Conservation (phyloP, 106 monocot genomes). For the Acanthochlamys bracteata region DNA sequence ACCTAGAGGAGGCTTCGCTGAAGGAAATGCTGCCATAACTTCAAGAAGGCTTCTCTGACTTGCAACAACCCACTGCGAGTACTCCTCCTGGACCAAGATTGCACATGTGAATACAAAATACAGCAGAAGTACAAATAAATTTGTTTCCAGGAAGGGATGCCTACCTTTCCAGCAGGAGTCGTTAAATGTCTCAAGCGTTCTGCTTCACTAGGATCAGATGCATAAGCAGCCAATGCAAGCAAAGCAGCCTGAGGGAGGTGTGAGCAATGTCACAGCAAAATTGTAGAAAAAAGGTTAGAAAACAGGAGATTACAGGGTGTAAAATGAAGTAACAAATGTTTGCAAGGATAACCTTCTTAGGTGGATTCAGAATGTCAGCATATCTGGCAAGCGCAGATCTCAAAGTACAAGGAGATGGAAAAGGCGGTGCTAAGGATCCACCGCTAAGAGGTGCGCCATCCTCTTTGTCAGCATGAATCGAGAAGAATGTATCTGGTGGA, state of each 20-base stretch:
- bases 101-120: background rate
- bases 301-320: background rate
- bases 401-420: slow-evolving; percentile 86
- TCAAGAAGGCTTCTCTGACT: slow-evolving; percentile 95
- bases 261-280: background rate
- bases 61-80: slow-evolving; percentile 70
- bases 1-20: slow-evolving; percentile 87
- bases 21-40: slow-evolving; percentile 95
- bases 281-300: background rate
- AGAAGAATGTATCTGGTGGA: slow-evolving; percentile 68
- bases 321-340: background rate
- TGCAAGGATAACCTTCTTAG: slow-evolving; percentile 60
- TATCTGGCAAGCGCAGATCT: slow-evolving; percentile 80
- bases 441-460: slow-evolving; percentile 70
- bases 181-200: slow-evolving; percentile 62
- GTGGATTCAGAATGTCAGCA: slow-evolving; percentile 88
- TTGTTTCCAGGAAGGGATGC: slow-evolving; percentile 1
- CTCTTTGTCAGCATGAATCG: slow-evolving; percentile 85
- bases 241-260: slow-evolving; percentile 61
- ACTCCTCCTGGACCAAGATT: slow-evolving; percentile 65
- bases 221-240: slow-evolving; percentile 85
- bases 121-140: background rate
- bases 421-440: slow-evolving; percentile 59
- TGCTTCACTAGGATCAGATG: slow-evolving; percentile 80
- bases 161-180: slow-evolving; percentile 94